Evolutionary conservation across 2,329 filamentous ascomycete genomes (phyloP).

Genomic region (Biscogniauxia sp.): DNA sequence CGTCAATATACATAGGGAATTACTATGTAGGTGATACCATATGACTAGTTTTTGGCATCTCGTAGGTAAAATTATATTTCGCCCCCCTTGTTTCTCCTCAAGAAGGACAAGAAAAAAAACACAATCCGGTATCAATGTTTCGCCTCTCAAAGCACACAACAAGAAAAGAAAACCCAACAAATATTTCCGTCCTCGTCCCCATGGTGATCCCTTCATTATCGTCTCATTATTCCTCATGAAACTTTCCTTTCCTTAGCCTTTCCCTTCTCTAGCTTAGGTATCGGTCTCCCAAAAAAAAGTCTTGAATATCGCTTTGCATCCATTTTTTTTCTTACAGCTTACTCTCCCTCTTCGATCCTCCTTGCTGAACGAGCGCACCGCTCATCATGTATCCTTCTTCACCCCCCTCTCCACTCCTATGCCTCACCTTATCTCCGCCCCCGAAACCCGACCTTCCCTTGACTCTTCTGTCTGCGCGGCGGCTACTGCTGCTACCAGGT

Average conservation of each 20-base stretch:
- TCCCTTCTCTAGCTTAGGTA: neutral
- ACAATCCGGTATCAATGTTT: no score
- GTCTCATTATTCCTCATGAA: no score
- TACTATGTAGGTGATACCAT: no score
- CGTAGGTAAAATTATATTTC: no score
- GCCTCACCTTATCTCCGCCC: constrained; percentile 14
- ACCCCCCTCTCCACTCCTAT: constrained; percentile 13
- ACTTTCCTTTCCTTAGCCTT: neutral
- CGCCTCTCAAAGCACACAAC: no score
- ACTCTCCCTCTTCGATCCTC: constrained; percentile 31
- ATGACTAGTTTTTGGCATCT: no score
- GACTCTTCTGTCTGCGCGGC: constrained; percentile 14
- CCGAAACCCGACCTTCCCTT: constrained; percentile 18
- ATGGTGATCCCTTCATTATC: neutral
- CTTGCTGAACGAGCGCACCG: constrained; percentile 42
- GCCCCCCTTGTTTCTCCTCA: no score
- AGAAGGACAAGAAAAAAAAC: no score
- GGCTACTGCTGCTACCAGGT: constrained; percentile 14
- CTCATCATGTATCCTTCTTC: constrained; percentile 49
- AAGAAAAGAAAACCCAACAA: no score
- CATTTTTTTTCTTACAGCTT: constrained; percentile 6
- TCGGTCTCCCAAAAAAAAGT: neutral
- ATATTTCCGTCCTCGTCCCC: no score
- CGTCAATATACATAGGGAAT: no score
- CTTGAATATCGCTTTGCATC: neutral